Base-by-base conservation (phyloP, 2,329 filamentous ascomycete species). In the Cytospora leucostoma region DNA sequence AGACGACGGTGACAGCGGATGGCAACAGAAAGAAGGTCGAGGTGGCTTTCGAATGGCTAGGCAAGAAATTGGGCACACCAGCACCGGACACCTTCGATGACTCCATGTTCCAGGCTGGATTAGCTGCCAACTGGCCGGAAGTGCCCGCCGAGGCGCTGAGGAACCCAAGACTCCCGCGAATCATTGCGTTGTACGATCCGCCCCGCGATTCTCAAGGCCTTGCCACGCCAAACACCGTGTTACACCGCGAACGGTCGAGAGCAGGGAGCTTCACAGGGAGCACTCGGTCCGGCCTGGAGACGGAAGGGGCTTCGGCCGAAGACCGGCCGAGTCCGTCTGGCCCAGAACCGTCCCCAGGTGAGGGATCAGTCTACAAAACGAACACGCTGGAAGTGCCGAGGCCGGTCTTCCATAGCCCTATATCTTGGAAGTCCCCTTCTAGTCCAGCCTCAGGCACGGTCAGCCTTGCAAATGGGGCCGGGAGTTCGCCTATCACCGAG, bases 71-170 rank as follows among this genome's bases (percentile, higher is more conserved):
- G 11, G 61, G 61, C 21, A 57, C 54, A 12, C 54, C 61, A 8
- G 61, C 61, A 3, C 61, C 61, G 4, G 61, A 58, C 21, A 37
- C 61, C 8, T 62, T 53, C 19, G 61, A 62, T 32, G 61, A 62
- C 35, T 49, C 37, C 27, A 49, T n/a, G n/a, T 62, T 57, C 15
- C 50, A 19, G 35, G 15, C 11, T 13, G 61, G 61, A 4, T 35
- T 10, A 17, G 61, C 61, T 10, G 61, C 61, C 33, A 37, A 62
- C 35, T 62, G 58, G 13, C 61, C 61, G 6, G 54, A 47, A 17
- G 35, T 62, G 15, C 61, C 61, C 10, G 61, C 44, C 54, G 61
- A 63, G 38, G 56, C 53, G 32, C 38, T 54, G 27, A 58, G 61
- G 27, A 63, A 63, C 49, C 17, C 56, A 6, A 50, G 32, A 8